A percentile compares a stretch with the other conserved stretches of the same genome.
phyloP scores from a whole-genome alignment of 73 alveolate genomes.

The Tetrahymena borealis region DNA sequence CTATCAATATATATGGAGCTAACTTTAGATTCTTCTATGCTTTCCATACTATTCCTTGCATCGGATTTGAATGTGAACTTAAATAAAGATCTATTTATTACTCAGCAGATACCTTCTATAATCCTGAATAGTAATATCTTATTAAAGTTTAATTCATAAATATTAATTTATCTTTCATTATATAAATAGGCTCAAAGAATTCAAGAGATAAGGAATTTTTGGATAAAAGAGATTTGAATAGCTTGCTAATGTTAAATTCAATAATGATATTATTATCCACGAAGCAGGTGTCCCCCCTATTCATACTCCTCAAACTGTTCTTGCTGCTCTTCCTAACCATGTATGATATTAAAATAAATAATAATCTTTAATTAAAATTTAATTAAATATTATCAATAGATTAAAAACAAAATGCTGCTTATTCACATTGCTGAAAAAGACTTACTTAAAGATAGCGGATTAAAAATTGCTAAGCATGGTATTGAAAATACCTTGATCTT shows the following conservation, averaged over 20 bases:
- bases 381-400: background rate
- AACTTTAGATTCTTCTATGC: conserved; percentile 37
- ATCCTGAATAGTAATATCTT: background rate
- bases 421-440: conserved; percentile 43
- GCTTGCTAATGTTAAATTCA: conserved; percentile 6
- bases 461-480: conserved; percentile 35
- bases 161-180: background rate
- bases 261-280: conserved; percentile 34
- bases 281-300: conserved; percentile 52
- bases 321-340: conserved; percentile 22
- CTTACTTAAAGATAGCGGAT: conserved; percentile 27
- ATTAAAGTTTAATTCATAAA: background rate
- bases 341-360: background rate
- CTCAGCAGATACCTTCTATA: conserved; percentile 34
- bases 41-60: conserved; percentile 39
- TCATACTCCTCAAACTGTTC: conserved; percentile 35
- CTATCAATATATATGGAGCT: conserved; percentile 37
- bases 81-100: conserved; percentile 18
- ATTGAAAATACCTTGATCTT: conserved; percentile 32
- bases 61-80: conserved; percentile 23
- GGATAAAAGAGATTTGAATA: background rate
- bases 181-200: background rate
- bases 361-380: background rate
- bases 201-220: background rate
- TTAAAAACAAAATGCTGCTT: conserved; percentile 23